Percentiles rank a stretch among this genome's conserved stretches.
Conservation (phyloP, 768 basidiomycete species). For the Cystoderma amianthinum region DNA sequence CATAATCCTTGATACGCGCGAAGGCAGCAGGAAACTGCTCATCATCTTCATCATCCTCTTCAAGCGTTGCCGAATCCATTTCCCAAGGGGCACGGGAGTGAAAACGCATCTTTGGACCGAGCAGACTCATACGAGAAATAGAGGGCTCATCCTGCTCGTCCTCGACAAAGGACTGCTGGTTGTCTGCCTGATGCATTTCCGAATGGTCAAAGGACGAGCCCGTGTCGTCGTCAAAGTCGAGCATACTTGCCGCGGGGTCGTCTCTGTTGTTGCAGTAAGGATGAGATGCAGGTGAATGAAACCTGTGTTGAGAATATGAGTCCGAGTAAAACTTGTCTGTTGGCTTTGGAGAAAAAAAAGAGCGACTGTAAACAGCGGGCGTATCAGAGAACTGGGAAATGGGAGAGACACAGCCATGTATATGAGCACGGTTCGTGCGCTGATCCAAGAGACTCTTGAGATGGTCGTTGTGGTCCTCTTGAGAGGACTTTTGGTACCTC, state of each 20-base stretch:
- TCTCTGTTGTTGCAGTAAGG: constrained; percentile 31
- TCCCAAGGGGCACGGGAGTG: constrained; percentile 84
- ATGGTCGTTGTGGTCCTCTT: constrained; percentile 38
- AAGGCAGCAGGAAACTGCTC: constrained; percentile 21
- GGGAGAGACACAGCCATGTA: constrained; percentile 43
- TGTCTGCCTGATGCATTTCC: constrained; percentile 18
- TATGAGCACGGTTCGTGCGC: constrained; percentile 41
- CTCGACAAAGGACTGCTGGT: constrained; percentile 24
- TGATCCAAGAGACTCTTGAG: constrained; percentile 47
- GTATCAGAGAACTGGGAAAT: constrained; percentile 57
- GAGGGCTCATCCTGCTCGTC: constrained; percentile 36
- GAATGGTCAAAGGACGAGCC: constrained; percentile 24
- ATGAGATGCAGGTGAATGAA: constrained; percentile 13
- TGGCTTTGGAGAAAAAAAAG: constrained; percentile 48
- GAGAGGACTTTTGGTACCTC: constrained; percentile 27
- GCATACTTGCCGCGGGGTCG: constrained; percentile 42
- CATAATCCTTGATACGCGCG: constrained; percentile 11
- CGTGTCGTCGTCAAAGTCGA: constrained; percentile 53
- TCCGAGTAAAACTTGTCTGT: constrained; percentile 13
- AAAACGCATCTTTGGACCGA: constrained; percentile 80
- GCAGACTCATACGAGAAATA: constrained; percentile 54
- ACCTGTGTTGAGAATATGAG: background rate
- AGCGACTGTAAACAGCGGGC: constrained; percentile 61
- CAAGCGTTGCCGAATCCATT: constrained; percentile 39
- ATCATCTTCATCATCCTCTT: constrained; percentile 42